Evolutionary conservation across 768 basidiomycete species (phyloP).

Genomic region (Floccularia luteovirens): DNA sequence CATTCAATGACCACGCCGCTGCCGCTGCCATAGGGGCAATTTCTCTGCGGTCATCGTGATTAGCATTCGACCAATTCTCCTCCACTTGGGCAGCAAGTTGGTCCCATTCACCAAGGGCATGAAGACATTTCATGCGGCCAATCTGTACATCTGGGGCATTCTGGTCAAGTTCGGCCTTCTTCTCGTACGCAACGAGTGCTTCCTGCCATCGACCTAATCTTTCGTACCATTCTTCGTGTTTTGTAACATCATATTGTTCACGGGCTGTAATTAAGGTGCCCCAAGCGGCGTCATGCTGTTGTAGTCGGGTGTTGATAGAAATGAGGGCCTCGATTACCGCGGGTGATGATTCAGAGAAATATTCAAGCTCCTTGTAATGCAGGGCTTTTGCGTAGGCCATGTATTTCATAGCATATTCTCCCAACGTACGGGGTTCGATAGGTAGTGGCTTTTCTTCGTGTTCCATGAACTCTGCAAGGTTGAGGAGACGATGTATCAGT

Average conservation of each 20-base stretch:
- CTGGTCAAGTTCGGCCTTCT: conserved; percentile 69
- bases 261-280: conserved; percentile 88
- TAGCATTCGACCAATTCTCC: conserved; percentile 80
- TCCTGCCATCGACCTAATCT: conserved; percentile 95
- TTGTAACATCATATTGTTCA: conserved; percentile 82
- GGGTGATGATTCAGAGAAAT: conserved; percentile 86
- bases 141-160: conserved; percentile 70
- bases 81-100: conserved; percentile 79
- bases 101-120: conserved; percentile 98
- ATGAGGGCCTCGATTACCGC: conserved; percentile 92
- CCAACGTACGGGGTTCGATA: conserved; percentile 88
- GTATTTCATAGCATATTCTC: conserved; percentile 88
- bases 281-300: conserved; percentile 97
- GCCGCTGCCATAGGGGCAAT: conserved; percentile 97
- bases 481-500: conserved; percentile 83
- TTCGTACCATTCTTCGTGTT: conserved; percentile 99
- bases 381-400: conserved; percentile 96
- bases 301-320: conserved; percentile 91
- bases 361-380: conserved; percentile 98
- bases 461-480: conserved; percentile 98
- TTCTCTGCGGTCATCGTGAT: conserved; percentile 75
- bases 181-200: conserved; percentile 79
- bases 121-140: conserved; percentile 92
- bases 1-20: conserved; percentile 92
- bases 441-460: conserved; percentile 95